A percentile compares a stretch with the other conserved stretches of the same genome.
These are phyloP conservation scores for Gypsophila paniculata DNA, from an alignment of 179 eudicot species.

Conservation along the genomic window DNA sequence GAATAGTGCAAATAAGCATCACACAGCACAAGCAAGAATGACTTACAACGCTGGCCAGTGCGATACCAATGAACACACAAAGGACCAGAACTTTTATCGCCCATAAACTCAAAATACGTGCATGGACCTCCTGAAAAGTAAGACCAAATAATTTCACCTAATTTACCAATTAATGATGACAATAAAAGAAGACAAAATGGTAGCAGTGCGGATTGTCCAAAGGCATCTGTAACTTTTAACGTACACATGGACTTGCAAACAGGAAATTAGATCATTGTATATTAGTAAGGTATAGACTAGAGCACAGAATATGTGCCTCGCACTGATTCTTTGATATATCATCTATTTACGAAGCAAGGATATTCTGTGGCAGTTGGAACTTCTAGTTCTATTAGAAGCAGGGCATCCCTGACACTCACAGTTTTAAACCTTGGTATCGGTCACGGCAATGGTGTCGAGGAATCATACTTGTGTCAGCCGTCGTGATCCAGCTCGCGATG, in stretches of 20 bases:
- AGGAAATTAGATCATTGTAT: not conserved
- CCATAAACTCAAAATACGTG: conserved; percentile 77
- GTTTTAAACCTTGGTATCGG: too few relatives aligned
- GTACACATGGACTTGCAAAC: too few relatives aligned
- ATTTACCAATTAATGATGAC: not conserved
- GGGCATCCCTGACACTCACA: too few relatives aligned
- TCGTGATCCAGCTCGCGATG: too few relatives aligned
- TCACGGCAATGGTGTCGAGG: too few relatives aligned
- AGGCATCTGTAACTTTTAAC: not conserved
- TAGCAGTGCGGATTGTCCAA: not conserved
- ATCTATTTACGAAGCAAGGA: not conserved
- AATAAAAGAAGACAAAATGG: not conserved
- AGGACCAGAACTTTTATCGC: conserved; percentile 70
- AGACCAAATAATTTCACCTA: conserved; percentile 7
- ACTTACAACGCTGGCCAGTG: conserved; percentile 94
- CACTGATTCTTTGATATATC: not conserved
- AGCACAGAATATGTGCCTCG: not conserved
- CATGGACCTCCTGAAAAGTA: conserved; percentile 74
- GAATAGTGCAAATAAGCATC: conserved; percentile 5
- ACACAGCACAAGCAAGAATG: conserved; percentile 5
- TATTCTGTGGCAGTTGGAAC: not conserved
- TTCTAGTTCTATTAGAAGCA: not conserved
- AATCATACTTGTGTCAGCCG: too few relatives aligned
- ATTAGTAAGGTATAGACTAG: not conserved
- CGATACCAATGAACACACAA: conserved; percentile 60